Evolutionary conservation across 2,329 filamentous ascomycete genomes (phyloP), one percentile per base, ranked within the genome.

Genomic region (Ascochyta clinopodiicola): DNA sequence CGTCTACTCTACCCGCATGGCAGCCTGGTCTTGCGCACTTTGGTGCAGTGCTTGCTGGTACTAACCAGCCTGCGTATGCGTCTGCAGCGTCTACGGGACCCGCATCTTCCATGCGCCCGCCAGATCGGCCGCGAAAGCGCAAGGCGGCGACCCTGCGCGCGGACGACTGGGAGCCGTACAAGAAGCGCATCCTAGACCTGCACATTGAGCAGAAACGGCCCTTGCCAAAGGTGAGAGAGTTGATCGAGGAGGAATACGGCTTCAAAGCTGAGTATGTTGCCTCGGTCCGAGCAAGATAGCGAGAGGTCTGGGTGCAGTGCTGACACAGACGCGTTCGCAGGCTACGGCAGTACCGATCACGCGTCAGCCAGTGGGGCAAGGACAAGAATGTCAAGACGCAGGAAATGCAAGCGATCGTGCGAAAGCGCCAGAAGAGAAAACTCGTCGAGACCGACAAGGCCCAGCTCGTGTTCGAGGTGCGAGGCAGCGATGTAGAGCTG

Each of bases 331-430:
- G 9, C 9, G 25, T 6, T 6, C 9, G 9, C 25, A 27, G 25
- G 25, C 25, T 6, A 9, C 56, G 63, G 21, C 63, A 69, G 36
- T 68, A 67, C 38, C 55, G 60, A 34, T 57, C 44, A 36, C 61
- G 57, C n/a, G 58, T 69, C 31, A 62, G 27, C 13, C 46, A 63
- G 38, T 67, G 60, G 66, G 44, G 51, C 7, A 36, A 53, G 13
- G 61, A 63, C 50, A 69, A 67, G 46, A 66, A 69, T 12, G 32
- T 66, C n/a, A 68, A 66, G 44, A 27, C 50, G 1, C 7, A 52
- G 10, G 66, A 68, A 40, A 67, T 64, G 59, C 24, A 54, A 42
- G 63, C 64, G 15, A 69, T 69, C 13, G 62, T 69, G 9, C 44
- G 64, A 24, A 68, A 63, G 27, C 55, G 29, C 10, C 63, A 69